Evolutionary conservation across 768 basidiomycete species (phyloP).

Genomic region (Tylopilus sp.): DNA sequence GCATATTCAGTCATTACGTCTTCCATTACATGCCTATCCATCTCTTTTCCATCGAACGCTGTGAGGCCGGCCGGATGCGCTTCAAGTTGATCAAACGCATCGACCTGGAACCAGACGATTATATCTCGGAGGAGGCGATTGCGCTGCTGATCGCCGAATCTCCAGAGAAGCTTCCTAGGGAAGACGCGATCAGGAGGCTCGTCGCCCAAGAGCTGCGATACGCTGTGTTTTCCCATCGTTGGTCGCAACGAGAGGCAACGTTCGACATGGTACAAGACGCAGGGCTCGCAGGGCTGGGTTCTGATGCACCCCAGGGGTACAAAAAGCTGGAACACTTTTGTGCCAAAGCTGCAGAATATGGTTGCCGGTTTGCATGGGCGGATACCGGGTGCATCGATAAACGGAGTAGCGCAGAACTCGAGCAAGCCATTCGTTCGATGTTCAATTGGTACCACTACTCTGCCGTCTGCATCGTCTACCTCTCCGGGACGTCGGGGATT

Average conservation of each 20-base stretch:
- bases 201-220: not conserved
- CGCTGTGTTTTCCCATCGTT: conserved; percentile 4
- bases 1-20: not conserved
- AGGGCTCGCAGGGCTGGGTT: not conserved
- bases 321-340: conserved; percentile 1
- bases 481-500: not conserved
- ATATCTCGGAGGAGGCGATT: not conserved
- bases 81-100: conserved; percentile 1
- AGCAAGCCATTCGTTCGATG: conserved; percentile 9
- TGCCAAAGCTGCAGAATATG: not conserved
- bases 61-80: not conserved
- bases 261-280: not conserved
- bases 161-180: not conserved
- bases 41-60: not conserved
- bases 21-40: not conserved
- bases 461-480: not conserved
- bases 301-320: not conserved
- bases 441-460: conserved; percentile 7
- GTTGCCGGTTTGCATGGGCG: conserved; percentile 24
- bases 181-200: not conserved
- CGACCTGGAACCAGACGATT: not conserved
- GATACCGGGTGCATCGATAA: conserved; percentile 29
- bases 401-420: conserved; percentile 6
- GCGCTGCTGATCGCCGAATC: not conserved
- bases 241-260: not conserved